Percentiles rank a stretch among this genome's conserved stretches.
These are phyloP conservation scores for Hepatocystis sp. DNA, from an alignment of 169 alveolate species.

Conservation along the genomic window DNA sequence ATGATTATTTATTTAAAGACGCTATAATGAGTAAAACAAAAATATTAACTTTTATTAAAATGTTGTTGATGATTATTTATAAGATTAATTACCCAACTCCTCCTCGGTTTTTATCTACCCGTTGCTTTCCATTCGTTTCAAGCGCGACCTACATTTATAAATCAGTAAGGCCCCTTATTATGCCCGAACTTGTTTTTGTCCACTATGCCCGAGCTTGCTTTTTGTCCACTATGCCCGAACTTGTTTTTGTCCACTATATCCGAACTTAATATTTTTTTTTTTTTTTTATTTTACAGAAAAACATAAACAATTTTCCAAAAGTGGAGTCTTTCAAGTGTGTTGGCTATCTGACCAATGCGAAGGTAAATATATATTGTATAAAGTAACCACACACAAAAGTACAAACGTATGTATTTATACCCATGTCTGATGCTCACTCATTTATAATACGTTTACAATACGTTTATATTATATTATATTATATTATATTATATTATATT, in stretches of 20 bases:
- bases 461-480: too few species aligned
- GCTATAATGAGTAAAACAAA: conserved; percentile 37
- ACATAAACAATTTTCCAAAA: conserved; percentile 4
- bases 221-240: too few species aligned
- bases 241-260: too few species aligned
- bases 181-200: too few species aligned
- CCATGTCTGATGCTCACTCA: background rate
- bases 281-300: conserved; percentile 14
- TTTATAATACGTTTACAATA: too few species aligned
- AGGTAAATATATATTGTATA: conserved; percentile 21
- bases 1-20: conserved; percentile 59
- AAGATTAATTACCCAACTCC: conserved; percentile 65
- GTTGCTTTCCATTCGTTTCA: background rate
- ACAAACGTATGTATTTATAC: background rate
- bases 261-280: background rate
- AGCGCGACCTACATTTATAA: too few species aligned
- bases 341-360: conserved; percentile 17
- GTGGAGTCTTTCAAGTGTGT: conserved; percentile 57
- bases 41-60: conserved; percentile 22
- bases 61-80: conserved; percentile 17
- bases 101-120: conserved; percentile 47
- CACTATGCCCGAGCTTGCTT: too few species aligned
- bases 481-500: too few species aligned
- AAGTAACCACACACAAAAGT: background rate
- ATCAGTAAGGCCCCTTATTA: too few species aligned